Conservation (phyloP, 2,329 filamentous ascomycete species). For the Fusarium cyanostomum region DNA sequence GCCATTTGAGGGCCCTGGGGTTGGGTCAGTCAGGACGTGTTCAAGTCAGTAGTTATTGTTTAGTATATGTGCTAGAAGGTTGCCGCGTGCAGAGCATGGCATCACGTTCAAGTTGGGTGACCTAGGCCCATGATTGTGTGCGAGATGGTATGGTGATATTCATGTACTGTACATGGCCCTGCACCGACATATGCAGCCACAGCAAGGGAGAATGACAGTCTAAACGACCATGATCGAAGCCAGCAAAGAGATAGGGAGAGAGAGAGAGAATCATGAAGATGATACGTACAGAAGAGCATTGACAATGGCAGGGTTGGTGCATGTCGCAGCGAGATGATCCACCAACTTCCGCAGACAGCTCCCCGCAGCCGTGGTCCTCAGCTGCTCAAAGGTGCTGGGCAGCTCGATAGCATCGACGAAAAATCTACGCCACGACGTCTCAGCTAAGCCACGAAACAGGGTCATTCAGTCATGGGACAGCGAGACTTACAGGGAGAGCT, state of each 20-base stretch:
- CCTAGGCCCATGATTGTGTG: slow-evolving; percentile 19
- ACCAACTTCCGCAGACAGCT: slow-evolving; percentile 67
- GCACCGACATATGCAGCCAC: slow-evolving; percentile 20
- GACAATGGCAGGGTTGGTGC: slow-evolving; percentile 75
- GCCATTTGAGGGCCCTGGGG: slow-evolving; percentile 76
- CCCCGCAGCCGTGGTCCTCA: slow-evolving; percentile 72
- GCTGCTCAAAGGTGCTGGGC: slow-evolving; percentile 77
- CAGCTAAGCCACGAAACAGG: neutral
- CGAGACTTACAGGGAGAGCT: slow-evolving; percentile 66
- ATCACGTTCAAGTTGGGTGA: slow-evolving; percentile 8
- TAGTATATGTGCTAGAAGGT: neutral
- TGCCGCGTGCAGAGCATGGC: slow-evolving; percentile 10
- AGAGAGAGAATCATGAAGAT: neutral
- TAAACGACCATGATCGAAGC: neutral
- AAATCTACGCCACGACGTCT: slow-evolving; percentile 57
- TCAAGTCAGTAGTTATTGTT: neutral
- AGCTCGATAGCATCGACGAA: slow-evolving; percentile 69
- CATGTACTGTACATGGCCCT: too few relatives aligned
- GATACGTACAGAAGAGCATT: slow-evolving; percentile 75
- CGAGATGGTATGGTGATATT: neutral
- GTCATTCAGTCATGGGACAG: neutral
- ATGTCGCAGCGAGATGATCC: slow-evolving; percentile 68
- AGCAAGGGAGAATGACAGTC: neutral
- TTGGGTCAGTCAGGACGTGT: slow-evolving; percentile 18
- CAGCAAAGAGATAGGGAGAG: neutral